A percentile compares a stretch with the other conserved stretches of the same genome.
phyloP scores from a whole-genome alignment of 2,329 filamentous ascomycete genomes.

The Sporothrix globosa region DNA sequence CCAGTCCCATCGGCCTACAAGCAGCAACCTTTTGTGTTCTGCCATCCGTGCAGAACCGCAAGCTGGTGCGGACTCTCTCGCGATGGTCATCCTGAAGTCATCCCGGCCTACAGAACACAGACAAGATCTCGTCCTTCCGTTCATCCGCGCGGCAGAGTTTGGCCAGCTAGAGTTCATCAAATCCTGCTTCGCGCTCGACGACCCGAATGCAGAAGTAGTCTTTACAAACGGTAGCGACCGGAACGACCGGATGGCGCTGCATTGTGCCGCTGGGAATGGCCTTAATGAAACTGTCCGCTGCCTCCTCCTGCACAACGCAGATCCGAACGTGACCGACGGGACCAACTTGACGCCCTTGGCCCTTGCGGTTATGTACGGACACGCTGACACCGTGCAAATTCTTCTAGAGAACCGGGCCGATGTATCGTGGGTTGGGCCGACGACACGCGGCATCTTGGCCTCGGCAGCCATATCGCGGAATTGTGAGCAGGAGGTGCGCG shows the following conservation, averaged over 20 bases:
- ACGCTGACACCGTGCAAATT: not conserved
- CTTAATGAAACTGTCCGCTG: not conserved
- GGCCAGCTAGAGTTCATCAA: constrained; percentile 1
- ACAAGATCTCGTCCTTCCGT: constrained; percentile 4
- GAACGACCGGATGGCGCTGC: not conserved
- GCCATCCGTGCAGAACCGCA: not conserved
- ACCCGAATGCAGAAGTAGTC: not conserved
- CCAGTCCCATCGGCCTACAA: not conserved
- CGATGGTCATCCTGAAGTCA: constrained; percentile 1
- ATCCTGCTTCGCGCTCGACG: not conserved
- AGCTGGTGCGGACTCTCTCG: not conserved
- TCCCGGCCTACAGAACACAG: not conserved
- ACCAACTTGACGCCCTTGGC: not conserved
- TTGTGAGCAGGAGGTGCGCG: not conserved
- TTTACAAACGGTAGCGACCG: not conserved
- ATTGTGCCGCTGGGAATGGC: not conserved
- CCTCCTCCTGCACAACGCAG: not conserved
- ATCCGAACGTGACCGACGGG: not conserved
- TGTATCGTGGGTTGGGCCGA: not conserved
- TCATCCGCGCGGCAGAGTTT: not conserved
- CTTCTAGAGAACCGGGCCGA: not conserved
- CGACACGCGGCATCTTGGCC: not conserved
- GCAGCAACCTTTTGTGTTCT: not conserved
- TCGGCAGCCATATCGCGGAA: not conserved
- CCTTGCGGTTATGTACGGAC: not conserved